Conservation (phyloP, 768 basidiomycete genomes). For the Mrakia frigida region DNA sequence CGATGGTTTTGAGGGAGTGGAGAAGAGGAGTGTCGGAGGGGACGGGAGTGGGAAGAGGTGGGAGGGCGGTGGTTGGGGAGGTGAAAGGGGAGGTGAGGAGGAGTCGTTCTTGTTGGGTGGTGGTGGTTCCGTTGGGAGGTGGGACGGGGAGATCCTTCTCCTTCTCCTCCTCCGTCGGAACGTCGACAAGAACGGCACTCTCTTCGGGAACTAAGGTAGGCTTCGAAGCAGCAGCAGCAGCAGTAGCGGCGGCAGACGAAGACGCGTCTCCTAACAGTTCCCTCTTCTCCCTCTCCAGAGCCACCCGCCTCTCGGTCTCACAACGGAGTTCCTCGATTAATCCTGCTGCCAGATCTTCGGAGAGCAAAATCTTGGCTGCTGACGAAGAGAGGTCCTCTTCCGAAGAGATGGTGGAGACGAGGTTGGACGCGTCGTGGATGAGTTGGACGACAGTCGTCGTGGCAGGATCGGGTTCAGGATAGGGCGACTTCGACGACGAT, state of each 20-base stretch:
- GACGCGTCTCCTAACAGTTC: conserved; percentile 8
- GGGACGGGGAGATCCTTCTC: not conserved
- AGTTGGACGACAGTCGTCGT: not conserved
- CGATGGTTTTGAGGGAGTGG: conserved; percentile 7
- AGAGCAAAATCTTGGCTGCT: conserved; percentile 37
- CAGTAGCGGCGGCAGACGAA: not conserved
- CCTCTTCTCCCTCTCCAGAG: conserved; percentile 37
- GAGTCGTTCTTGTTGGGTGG: not conserved
- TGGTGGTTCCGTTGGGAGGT: not conserved
- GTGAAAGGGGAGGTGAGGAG: conserved; percentile 3
- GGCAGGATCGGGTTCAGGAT: not conserved
- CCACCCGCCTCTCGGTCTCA: conserved; percentile 40
- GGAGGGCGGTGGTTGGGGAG: not conserved
- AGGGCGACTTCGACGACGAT: not conserved
- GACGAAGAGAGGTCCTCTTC: conserved; percentile 33
- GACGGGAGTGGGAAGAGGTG: not conserved
- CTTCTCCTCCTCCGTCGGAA: not conserved
- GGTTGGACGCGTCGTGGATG: conserved; percentile 17
- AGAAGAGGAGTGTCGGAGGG: conserved; percentile 13
- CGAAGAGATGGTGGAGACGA: not conserved
- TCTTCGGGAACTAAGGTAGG: not conserved
- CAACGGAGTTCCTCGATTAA: conserved; percentile 42
- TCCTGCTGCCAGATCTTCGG: conserved; percentile 42
- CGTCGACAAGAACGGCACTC: not conserved
- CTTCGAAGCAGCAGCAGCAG: not conserved